Conservation (phyloP, 495 filamentous ascomycete species). For the Glarea lozoyensis region DNA sequence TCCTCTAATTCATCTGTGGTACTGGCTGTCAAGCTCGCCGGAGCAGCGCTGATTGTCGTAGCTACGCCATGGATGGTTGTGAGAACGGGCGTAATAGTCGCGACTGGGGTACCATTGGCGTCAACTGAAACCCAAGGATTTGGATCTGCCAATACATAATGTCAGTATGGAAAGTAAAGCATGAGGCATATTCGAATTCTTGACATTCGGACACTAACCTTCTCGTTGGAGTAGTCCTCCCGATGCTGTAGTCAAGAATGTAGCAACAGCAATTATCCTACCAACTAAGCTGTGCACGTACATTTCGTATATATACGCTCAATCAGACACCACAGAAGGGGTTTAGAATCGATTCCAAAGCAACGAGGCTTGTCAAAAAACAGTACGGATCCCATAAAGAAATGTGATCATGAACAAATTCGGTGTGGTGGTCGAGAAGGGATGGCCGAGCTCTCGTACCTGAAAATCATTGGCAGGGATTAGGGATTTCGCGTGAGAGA, state of each 20-base stretch:
- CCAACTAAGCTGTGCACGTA: slow-evolving; percentile 3
- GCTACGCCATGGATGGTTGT: slow-evolving; percentile 10
- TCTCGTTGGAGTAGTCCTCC: slow-evolving; percentile 1
- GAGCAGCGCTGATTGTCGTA: slow-evolving; percentile 11
- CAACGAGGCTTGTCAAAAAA: not conserved
- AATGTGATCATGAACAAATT: too few species aligned
- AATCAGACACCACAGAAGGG: not conserved
- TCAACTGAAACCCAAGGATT: slow-evolving; percentile 16
- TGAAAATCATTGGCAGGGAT: too few species aligned
- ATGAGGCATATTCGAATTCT: too few species aligned
- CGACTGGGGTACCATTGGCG: slow-evolving; percentile 7
- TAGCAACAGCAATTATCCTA: slow-evolving; percentile 4
- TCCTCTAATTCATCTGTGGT: not conserved
- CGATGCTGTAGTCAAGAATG: too few species aligned
- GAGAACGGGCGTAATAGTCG: slow-evolving; percentile 12
- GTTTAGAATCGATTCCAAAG: not conserved
- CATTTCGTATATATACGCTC: slow-evolving; percentile 4
- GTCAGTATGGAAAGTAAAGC: not conserved
- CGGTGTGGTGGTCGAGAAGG: too few species aligned
- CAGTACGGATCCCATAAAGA: too few species aligned
- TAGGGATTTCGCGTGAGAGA: too few species aligned
- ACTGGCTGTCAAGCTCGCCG: slow-evolving; percentile 8
- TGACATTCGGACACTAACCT: too few species aligned
- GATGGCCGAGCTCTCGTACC: too few species aligned
- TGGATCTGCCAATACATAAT: not conserved